These are phyloP conservation scores for Phaeomoniella chlamydospora DNA, from an alignment of 2,329 filamentous ascomycete genomes.

Conservation along the genomic window DNA sequence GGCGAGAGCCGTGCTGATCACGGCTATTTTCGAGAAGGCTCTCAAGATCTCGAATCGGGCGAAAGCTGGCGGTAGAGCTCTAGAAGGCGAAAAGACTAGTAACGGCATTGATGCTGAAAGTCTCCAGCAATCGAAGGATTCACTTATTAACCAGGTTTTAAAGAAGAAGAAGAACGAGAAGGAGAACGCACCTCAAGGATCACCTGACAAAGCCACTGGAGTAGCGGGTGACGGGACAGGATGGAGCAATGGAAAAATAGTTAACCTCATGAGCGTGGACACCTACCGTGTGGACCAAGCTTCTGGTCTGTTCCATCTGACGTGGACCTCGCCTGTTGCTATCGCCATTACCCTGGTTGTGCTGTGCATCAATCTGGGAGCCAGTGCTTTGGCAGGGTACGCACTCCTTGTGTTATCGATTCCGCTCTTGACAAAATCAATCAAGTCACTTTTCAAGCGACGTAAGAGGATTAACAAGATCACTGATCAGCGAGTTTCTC, in stretches of 20 bases:
- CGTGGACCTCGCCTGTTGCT: slow-evolving; percentile 73
- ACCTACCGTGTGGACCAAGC: slow-evolving; percentile 87
- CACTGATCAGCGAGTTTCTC: slow-evolving; percentile 78
- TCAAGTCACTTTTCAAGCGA: slow-evolving; percentile 60
- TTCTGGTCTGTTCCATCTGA: slow-evolving; percentile 75
- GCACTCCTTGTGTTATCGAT: slow-evolving; percentile 65
- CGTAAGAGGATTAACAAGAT: slow-evolving; percentile 78
- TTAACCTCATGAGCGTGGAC: slow-evolving; percentile 90
- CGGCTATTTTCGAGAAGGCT: slow-evolving; percentile 80
- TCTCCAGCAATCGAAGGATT: slow-evolving; percentile 25
- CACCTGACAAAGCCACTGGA: slow-evolving; percentile 27
- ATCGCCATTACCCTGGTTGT: slow-evolving; percentile 67
- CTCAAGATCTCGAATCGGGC: slow-evolving; percentile 81
- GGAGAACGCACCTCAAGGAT: slow-evolving; percentile 20
- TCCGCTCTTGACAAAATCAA: slow-evolving; percentile 62
- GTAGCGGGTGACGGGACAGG: slow-evolving; percentile 58
- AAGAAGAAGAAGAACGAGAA: slow-evolving; percentile 22
- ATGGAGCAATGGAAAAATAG: slow-evolving; percentile 84
- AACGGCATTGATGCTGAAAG: slow-evolving; percentile 30
- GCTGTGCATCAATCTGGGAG: slow-evolving; percentile 73
- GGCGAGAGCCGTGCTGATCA: slow-evolving; percentile 64
- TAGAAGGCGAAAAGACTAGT: slow-evolving; percentile 32
- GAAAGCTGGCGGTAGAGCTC: slow-evolving; percentile 58
- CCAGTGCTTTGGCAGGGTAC: slow-evolving; percentile 81
- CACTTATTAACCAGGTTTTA: slow-evolving; percentile 22